phyloP scores from a whole-genome alignment of 768 basidiomycete genomes.

The Panellus pusillus region DNA sequence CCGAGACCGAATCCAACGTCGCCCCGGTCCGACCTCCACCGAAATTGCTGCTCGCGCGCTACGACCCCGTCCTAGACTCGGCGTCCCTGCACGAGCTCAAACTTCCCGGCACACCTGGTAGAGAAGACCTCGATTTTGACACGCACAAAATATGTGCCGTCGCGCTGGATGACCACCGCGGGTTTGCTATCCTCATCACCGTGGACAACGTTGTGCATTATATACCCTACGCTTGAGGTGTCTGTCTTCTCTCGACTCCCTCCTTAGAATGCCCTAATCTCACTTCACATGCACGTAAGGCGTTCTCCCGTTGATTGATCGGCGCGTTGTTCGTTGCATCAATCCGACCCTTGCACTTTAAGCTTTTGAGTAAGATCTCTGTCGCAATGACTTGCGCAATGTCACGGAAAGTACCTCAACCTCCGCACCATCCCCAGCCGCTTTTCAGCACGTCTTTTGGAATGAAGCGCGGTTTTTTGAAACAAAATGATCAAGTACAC shows the following conservation, averaged over 20 bases:
- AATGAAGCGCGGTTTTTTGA: constrained; percentile 18
- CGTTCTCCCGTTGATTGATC: background rate
- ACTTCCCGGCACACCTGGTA: background rate
- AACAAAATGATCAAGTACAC: background rate
- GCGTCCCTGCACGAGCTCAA: constrained; percentile 13
- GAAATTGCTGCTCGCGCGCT: constrained; percentile 12
- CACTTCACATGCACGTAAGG: background rate
- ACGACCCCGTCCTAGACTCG: constrained; percentile 1
- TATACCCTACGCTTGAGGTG: constrained; percentile 14
- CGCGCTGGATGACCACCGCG: constrained; percentile 16
- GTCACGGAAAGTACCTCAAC: background rate
- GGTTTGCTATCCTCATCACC: constrained; percentile 10
- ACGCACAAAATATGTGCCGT: constrained; percentile 6
- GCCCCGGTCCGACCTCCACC: background rate
- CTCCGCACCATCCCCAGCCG: background rate
- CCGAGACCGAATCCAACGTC: background rate
- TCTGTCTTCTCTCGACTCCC: background rate
- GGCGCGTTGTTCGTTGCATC: background rate
- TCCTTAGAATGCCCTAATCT: background rate
- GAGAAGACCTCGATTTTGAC: background rate
- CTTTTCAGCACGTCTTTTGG: background rate
- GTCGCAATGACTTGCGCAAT: background rate
- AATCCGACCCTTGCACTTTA: constrained; percentile 5
- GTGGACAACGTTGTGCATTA: background rate
- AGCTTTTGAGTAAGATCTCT: background rate